A percentile compares a stretch with the other conserved stretches of the same genome.
These are phyloP conservation scores for Reutealis trisperma DNA, from an alignment of 345 rosid species.

Conservation along the genomic window DNA sequence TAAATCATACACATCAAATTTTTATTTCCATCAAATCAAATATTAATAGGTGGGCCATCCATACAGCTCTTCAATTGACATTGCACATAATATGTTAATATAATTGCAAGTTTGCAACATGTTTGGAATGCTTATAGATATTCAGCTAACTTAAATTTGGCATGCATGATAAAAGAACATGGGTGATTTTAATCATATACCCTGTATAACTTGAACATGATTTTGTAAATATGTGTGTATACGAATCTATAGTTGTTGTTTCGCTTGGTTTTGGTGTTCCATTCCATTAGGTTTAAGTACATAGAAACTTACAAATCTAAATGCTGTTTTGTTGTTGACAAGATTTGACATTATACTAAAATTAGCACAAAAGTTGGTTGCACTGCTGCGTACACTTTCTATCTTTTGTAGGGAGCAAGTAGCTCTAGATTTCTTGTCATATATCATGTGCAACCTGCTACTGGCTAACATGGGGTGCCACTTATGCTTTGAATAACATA, in stretches of 20 bases:
- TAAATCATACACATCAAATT: background rate
- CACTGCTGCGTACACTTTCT: background rate
- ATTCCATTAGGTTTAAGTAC: background rate
- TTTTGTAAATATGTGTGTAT: background rate
- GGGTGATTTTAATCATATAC: background rate
- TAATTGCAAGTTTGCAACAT: background rate
- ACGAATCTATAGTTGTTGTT: background rate
- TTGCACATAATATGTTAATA: background rate
- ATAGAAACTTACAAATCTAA: background rate
- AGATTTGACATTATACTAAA: background rate
- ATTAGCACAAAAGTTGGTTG: background rate
- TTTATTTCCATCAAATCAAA: background rate
- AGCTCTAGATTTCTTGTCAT: background rate
- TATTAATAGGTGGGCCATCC: background rate
- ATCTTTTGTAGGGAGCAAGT: background rate
- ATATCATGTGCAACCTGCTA: background rate
- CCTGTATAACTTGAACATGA: background rate
- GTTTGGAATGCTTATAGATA: background rate
- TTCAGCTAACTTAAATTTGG: background rate
- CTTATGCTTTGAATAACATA: background rate
- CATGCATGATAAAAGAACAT: background rate
- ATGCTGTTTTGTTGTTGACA: no score
- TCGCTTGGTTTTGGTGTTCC: background rate
- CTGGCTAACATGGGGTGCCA: background rate
- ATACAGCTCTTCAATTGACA: background rate